Evolutionary conservation across 106 monocot species (phyloP).

Genomic region (Dendrobium chrysotoxum): DNA sequence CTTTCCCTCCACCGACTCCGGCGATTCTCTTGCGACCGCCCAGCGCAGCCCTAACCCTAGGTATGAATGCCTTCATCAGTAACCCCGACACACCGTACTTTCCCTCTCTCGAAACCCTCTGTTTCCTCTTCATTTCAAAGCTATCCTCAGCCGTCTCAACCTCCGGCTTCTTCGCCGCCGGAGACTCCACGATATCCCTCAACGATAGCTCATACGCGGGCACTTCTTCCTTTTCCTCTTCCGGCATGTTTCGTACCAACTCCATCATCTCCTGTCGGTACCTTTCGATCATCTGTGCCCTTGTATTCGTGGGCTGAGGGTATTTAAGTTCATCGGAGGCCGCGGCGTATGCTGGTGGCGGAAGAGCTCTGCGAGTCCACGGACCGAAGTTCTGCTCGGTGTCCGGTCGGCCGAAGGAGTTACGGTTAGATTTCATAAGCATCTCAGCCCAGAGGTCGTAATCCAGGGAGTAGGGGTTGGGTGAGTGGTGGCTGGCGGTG

Average conservation of each 20-base stretch:
- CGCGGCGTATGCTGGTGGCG: not conserved
- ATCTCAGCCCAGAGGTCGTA: not conserved
- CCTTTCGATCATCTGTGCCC: constrained; percentile 9
- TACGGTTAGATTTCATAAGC: not conserved
- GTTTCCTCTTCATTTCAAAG: not conserved
- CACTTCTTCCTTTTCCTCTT: constrained; percentile 19
- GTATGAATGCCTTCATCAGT: constrained; percentile 25
- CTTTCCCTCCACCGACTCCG: not conserved
- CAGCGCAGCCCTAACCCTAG: not conserved
- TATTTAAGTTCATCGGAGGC: not conserved
- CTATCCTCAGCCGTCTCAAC: not conserved
- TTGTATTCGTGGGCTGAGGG: not conserved
- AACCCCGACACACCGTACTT: not conserved
- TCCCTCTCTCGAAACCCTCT: constrained; percentile 11
- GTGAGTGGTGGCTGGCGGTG: not conserved
- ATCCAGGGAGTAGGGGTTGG: not conserved
- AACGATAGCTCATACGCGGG: constrained; percentile 34
- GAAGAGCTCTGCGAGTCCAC: not conserved
- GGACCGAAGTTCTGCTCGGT: not conserved
- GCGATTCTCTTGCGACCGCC: not conserved
- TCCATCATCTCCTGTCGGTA: constrained; percentile 45
- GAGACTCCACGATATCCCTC: constrained; percentile 32
- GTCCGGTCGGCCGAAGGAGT: not conserved
- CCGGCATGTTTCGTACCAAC: constrained; percentile 25
- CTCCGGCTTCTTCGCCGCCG: not conserved